These are phyloP conservation scores for Calcarisporium arbuscula DNA, from an alignment of 2,329 filamentous ascomycete species.

Conservation along the genomic window DNA sequence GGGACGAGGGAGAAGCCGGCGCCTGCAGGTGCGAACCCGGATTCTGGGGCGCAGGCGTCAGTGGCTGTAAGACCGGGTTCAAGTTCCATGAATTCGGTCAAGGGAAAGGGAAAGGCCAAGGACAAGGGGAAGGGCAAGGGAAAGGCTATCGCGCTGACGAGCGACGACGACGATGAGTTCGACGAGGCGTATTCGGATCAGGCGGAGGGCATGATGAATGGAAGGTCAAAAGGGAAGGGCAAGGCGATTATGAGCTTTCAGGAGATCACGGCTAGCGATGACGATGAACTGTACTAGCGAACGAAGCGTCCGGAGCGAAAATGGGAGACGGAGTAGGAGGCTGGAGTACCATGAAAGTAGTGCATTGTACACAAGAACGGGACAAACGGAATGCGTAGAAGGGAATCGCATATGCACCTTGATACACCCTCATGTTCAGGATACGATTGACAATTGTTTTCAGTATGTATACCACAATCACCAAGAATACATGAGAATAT, in stretches of 20 bases:
- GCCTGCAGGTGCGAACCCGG: slow-evolving; percentile 6
- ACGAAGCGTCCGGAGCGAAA: background rate
- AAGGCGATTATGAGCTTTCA: slow-evolving; percentile 48
- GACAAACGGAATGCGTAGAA: too few species aligned
- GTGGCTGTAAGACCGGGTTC: slow-evolving; percentile 17
- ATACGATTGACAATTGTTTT: too few species aligned
- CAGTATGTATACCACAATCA: too few species aligned
- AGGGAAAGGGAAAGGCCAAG: slow-evolving; percentile 28
- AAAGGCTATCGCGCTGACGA: slow-evolving; percentile 25
- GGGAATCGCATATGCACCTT: too few species aligned
- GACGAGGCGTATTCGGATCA: slow-evolving; percentile 20
- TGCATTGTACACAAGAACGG: too few species aligned
- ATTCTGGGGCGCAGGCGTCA: slow-evolving; percentile 8
- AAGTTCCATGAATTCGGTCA: slow-evolving; percentile 15
- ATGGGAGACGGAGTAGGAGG: background rate
- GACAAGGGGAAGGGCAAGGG: slow-evolving; percentile 31
- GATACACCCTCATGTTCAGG: too few species aligned
- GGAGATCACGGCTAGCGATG: slow-evolving; percentile 48
- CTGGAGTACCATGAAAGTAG: background rate
- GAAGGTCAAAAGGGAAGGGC: slow-evolving; percentile 46
- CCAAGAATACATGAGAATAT: too few species aligned
- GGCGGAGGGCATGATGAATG: slow-evolving; percentile 25
- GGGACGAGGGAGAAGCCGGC: slow-evolving; percentile 35
- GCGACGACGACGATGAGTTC: slow-evolving; percentile 24
- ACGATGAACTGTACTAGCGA: slow-evolving; percentile 49